phyloP scores from a whole-genome alignment of 208 protist genomes.

The Crithidia fasciculata region DNA sequence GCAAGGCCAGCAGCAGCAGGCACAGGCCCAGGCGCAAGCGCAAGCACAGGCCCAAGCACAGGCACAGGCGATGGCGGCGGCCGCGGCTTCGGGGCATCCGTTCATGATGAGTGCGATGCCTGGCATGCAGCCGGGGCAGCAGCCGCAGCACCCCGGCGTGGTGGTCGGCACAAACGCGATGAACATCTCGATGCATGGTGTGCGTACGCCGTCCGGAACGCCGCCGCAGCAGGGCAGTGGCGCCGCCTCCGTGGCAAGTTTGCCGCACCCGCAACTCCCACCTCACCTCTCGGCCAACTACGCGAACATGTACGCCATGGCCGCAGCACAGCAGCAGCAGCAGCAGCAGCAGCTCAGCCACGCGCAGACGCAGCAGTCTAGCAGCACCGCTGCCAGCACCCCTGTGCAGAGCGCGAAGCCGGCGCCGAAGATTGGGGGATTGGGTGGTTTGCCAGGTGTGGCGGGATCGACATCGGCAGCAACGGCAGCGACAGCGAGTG shows the following conservation, averaged over 20 bases:
- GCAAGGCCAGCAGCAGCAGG: constrained; percentile 20
- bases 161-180: constrained; percentile 2
- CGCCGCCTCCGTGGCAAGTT: constrained; percentile 9
- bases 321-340: constrained; percentile 12
- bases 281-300: constrained; percentile 7
- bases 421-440: background rate
- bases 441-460: background rate
- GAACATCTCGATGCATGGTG: background rate
- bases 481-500: background rate
- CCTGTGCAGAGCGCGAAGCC: constrained; percentile 13
- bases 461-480: background rate
- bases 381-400: constrained; percentile 1
- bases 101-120: constrained; percentile 10
- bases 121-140: constrained; percentile 10
- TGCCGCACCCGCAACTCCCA: background rate
- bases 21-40: constrained; percentile 17
- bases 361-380: background rate
- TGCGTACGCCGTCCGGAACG: constrained; percentile 20
- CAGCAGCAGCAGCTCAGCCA: constrained; percentile 29
- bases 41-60: constrained; percentile 23
- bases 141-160: constrained; percentile 9
- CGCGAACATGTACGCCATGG: constrained; percentile 22
- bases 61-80: background rate
- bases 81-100: constrained; percentile 3
- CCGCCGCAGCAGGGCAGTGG: constrained; percentile 33